Base-by-base conservation (phyloP, 2,329 filamentous ascomycete genomes). In the Ophiosphaerella korrae region DNA sequence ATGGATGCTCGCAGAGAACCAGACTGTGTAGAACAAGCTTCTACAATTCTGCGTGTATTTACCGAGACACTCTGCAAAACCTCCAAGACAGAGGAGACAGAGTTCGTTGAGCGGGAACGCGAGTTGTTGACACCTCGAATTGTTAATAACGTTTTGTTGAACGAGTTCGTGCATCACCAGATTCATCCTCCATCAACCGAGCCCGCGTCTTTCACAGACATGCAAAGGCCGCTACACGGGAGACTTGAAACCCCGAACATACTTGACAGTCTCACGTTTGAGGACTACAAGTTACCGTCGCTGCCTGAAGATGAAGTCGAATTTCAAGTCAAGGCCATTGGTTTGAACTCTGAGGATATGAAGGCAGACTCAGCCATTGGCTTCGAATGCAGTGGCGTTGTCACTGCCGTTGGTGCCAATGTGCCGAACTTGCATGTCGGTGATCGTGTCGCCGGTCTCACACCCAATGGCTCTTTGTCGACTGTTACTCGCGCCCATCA, bases 271-370 rank as follows among this genome's bases (percentile, higher is more conserved):
- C 37, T 67, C 4, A 38, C 48, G 14, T 69, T 66, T 39, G 48
- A 55, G 2, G 63, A 67, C 34, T 57, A 64, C 33, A 21, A 53
- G 32, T 16, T 31, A 11, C 8, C 42, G 7, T 23, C 45, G 8
- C 40, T 63, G 2, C 33, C 53, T 11, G 44, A 40, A 8, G 53
- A 71, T 18, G 48, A 70, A 1, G 61, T 75, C 9, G 72, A 75
- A 29, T 60, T 76, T 26, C 61, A 69, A 38, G 66, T 72, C 45
- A 74, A 74, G 41, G 61, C 66, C 1, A 42, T 64, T 12, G 57
- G 55, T 3, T 21, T 63, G 32, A 65, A 61, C 16, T 58, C 54
- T 37, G 31, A 8, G 6, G 52, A 48, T 32, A 14, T 34, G 2
- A 11, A 18, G 4, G 14, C 39, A 32, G 16, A 32, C 3, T 37